A percentile compares a stretch with the other conserved stretches of the same genome.
Conservation (phyloP, 441 rosid species). For the Populus hybrid region DNA sequence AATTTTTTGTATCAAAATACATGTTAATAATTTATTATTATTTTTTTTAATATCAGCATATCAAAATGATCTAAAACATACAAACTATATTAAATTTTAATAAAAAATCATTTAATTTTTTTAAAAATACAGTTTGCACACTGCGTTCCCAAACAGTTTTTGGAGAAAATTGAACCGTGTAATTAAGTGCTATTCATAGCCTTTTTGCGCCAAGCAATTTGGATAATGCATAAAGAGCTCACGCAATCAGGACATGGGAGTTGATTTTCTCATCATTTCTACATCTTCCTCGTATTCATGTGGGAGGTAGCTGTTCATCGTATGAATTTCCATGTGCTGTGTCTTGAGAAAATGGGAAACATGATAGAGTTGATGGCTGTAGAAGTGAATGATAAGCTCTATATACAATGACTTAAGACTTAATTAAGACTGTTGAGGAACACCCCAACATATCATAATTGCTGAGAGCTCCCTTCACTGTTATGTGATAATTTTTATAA, state of each 20-base stretch:
- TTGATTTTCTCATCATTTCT: background rate
- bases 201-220: background rate
- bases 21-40: too few relatives aligned
- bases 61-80: too few relatives aligned
- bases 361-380: background rate
- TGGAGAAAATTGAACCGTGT: background rate
- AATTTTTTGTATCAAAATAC: too few relatives aligned
- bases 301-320: background rate
- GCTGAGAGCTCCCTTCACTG: background rate
- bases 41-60: too few relatives aligned
- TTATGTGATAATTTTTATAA: too few relatives aligned
- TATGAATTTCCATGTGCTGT: background rate
- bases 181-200: background rate
- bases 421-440: background rate
- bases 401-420: background rate
- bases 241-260: background rate
- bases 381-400: background rate
- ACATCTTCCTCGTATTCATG: background rate
- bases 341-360: background rate
- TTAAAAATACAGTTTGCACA: too few relatives aligned
- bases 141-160: too few relatives aligned
- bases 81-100: too few relatives aligned
- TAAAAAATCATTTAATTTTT: too few relatives aligned
- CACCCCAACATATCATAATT: background rate
- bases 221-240: background rate